phyloP scores from a whole-genome alignment of 31 red algal genomes.

The Endocladia muricata region DNA sequence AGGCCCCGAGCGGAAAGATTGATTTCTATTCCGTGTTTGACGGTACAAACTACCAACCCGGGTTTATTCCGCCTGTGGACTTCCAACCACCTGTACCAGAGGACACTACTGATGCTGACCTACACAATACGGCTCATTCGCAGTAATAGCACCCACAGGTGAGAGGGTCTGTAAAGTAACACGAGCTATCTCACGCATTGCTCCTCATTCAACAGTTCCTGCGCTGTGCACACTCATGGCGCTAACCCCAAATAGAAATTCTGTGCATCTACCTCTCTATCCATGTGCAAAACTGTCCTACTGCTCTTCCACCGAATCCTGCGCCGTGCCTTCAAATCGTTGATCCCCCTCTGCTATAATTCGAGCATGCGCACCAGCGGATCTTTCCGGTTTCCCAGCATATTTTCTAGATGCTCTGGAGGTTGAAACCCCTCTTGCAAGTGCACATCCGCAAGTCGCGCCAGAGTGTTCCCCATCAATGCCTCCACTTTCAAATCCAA shows the following conservation, averaged over 20 bases:
- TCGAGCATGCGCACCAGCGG: conserved; percentile 19
- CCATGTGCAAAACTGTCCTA: too few species aligned
- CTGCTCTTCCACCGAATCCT: background rate
- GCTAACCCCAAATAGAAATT: too few species aligned
- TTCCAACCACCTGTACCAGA: too few species aligned
- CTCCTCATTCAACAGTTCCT: too few species aligned
- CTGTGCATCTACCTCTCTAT: too few species aligned
- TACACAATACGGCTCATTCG: too few species aligned
- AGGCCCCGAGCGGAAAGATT: conserved; percentile 28
- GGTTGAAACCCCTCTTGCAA: conserved; percentile 16
- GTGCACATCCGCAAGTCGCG: conserved; percentile 27
- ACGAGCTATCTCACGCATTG: too few species aligned
- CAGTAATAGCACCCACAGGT: too few species aligned
- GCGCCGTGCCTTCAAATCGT: too few species aligned
- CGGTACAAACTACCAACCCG: conserved; percentile 54
- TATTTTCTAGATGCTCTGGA: conserved; percentile 16
- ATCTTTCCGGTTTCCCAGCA: conserved; percentile 6
- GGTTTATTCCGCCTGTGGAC: conserved; percentile 34
- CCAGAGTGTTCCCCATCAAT: conserved; percentile 52
- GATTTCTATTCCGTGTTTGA: conserved; percentile 54
- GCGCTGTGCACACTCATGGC: too few species aligned
- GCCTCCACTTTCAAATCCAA: conserved; percentile 63
- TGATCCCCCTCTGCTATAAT: background rate
- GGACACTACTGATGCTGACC: too few species aligned
- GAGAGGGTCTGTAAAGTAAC: too few species aligned